Base-by-base conservation (phyloP, 768 basidiomycete species). In the Phlegmacium glaucopus region DNA sequence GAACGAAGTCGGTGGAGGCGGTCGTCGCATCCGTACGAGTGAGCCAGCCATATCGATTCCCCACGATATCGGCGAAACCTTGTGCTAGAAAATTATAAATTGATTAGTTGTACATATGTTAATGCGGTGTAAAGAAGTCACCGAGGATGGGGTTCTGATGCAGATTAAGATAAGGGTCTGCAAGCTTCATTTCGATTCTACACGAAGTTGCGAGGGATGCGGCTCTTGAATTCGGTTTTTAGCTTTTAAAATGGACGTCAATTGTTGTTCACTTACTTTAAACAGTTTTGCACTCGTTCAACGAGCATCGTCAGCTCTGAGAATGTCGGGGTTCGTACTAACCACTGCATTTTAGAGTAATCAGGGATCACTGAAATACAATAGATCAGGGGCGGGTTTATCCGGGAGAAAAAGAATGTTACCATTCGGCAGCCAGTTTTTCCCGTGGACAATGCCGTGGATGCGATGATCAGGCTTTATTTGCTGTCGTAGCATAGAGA, bases 401-500 rank as follows among this genome's bases (percentile, higher is more conserved):
- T 37, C 16, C 32, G 39, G n/a, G n/a, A 35, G 39, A 18, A 40
- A 38, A 39, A 45, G 26, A 38, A 45, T 28, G 43, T 11, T 56
- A 86, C 88, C 81, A 60, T 92, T 92, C 2, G 83, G 69, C 10
- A 76, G 66, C 76, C 85, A 83, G 53, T 85, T 71, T 28, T 76
- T 76, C 27, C 88, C 88, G 53, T 80, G 69, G 27, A 94, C 74
- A 41, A 89, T 72, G 3, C 92, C 90, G 57, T 92, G 86, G 6
- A 93, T 72, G 17, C 92, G 83, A 53, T 85, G 78, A 39, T 84
- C 79, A 0, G 93, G 92, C 61, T 83, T 83, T 49, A 92, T 82
- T 68, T 95, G 93, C 63, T 95, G 93, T 10, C 93, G 79, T 39
- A 95, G 74, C 17, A 82, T 81, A 3, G 90, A 85, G 35, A 95